Conservation (phyloP, 306 rosid species). For the Hippophae tibetana region DNA sequence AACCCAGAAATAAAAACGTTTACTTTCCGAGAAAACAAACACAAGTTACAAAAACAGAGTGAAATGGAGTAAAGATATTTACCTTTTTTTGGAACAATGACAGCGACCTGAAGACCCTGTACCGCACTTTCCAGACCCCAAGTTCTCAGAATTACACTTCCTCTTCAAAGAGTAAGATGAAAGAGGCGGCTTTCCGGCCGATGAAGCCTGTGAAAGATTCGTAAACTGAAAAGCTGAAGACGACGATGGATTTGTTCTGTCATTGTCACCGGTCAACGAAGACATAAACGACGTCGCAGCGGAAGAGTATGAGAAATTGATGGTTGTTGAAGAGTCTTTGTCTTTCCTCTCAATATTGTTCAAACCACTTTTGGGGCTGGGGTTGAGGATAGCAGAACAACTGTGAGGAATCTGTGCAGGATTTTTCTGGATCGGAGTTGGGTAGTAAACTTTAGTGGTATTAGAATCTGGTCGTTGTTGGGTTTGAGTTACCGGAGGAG, state of each 20-base stretch:
- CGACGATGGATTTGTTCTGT: slow-evolving; percentile 27
- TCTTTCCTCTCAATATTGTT: slow-evolving; percentile 26
- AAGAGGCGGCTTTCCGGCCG: slow-evolving; percentile 49
- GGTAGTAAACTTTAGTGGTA: slow-evolving; percentile 23
- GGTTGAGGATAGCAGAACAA: slow-evolving; percentile 5
- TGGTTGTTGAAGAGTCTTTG: slow-evolving; percentile 22
- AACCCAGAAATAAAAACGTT: neutral
- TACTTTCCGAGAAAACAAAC: neutral
- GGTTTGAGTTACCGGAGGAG: slow-evolving; percentile 4
- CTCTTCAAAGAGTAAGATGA: slow-evolving; percentile 47
- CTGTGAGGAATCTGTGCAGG: slow-evolving; percentile 26
- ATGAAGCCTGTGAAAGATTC: slow-evolving; percentile 34
- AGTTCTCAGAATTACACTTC: slow-evolving; percentile 50
- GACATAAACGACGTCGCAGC: slow-evolving; percentile 52
- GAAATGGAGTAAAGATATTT: neutral
- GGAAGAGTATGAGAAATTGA: slow-evolving; percentile 33
- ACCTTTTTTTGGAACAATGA: slow-evolving; percentile 79
- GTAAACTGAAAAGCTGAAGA: slow-evolving; percentile 59
- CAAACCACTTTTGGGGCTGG: slow-evolving; percentile 10
- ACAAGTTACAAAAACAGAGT: neutral
- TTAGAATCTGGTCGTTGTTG: slow-evolving; percentile 6
- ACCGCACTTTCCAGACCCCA: slow-evolving; percentile 30
- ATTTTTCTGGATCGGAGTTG: slow-evolving; percentile 76
- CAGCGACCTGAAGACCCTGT: slow-evolving; percentile 41
- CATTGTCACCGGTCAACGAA: slow-evolving; percentile 36